Evolutionary conservation across 805 yeast species (phyloP).

Genomic region (Lipomyces orientalis): DNA sequence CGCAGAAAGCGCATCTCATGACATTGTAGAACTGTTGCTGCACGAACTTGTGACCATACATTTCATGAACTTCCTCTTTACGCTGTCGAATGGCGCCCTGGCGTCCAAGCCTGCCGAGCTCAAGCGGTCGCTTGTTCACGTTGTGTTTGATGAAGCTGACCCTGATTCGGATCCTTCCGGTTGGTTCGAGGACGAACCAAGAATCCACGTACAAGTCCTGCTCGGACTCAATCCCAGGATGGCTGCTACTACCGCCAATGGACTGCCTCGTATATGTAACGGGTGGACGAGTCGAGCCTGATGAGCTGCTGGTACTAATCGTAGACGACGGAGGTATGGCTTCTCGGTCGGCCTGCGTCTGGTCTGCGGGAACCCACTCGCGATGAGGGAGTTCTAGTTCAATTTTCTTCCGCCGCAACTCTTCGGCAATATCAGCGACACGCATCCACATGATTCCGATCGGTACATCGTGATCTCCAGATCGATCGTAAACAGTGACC

Average conservation of each 20-base stretch:
- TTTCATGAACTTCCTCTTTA: conserved; percentile 69
- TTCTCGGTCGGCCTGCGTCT: conserved; percentile 20
- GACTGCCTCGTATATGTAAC: neutral
- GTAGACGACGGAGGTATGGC: neutral
- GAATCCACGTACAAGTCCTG: conserved; percentile 57
- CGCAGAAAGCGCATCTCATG: conserved; percentile 97
- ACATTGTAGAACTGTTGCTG: conserved; percentile 94
- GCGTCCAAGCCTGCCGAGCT: conserved; percentile 78
- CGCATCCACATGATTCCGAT: conserved; percentile 93
- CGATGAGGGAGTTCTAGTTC: conserved; percentile 69
- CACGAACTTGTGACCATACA: conserved; percentile 94
- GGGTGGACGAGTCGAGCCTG: conserved; percentile 8
- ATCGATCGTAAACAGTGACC: conserved; percentile 80
- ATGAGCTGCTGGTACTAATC: neutral
- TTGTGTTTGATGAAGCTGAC: conserved; percentile 78
- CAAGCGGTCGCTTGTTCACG: conserved; percentile 52
- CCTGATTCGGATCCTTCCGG: conserved; percentile 83
- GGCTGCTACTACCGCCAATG: neutral
- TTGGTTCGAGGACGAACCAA: conserved; percentile 93
- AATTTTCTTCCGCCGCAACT: conserved; percentile 86
- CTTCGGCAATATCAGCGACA: conserved; percentile 91
- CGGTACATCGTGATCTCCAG: conserved; percentile 66
- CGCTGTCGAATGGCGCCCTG: conserved; percentile 97
- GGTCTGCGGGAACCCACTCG: conserved; percentile 88
- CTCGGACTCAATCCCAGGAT: conserved; percentile 9